Base-by-base conservation (phyloP, 1,139 yeast species). In the Pichia cactophila region DNA sequence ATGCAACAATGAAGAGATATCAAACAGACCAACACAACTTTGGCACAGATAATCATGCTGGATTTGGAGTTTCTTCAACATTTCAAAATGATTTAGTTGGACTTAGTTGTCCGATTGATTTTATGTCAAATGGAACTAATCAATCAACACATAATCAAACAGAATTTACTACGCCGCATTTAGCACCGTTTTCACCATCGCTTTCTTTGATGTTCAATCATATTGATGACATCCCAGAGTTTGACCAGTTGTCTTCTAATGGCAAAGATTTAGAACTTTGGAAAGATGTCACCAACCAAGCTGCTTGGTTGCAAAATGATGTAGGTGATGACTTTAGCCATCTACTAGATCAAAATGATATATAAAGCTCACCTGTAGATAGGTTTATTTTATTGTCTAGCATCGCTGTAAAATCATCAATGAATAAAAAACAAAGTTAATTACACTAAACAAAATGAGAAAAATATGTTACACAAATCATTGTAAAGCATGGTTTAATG, bases 251-350 rank as follows among this genome's bases (percentile, higher is more conserved):
- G 31, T 50, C 56, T 14, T 58, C 61, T 16, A 59, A 56, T 42
- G 63, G 68, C 9, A 66, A 62, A 68, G 88, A 84, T 58, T 76
- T 78, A 57, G 76, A 83, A 58, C 65, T 87, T 47, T 81, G 94
- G 90, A 79, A 80, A 62, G 87, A 83, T 58, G 80, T 85, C 54
- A 79, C 87, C 2, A 75, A 75, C 61, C 88, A 80, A 61, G 88
- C 94, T 14, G 84, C 74, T 61, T 84, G 92, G 92, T 65, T 83
- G 47, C 54, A 51, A 23, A 51, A 45, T 39, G 53, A 54, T 37
- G 43, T 52, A 39, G 51, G 48, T 14, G 50, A 45, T 23, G 56
- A 51, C 39, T 48, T 54, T 29, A 45, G 45, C 33, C 42, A 48
- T 28, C 16, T 38, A 38, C 28, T 38, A 20, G 41, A 38, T 38